phyloP scores from a whole-genome alignment of 2,329 filamentous ascomycete genomes.

The Fusarium sp. region DNA sequence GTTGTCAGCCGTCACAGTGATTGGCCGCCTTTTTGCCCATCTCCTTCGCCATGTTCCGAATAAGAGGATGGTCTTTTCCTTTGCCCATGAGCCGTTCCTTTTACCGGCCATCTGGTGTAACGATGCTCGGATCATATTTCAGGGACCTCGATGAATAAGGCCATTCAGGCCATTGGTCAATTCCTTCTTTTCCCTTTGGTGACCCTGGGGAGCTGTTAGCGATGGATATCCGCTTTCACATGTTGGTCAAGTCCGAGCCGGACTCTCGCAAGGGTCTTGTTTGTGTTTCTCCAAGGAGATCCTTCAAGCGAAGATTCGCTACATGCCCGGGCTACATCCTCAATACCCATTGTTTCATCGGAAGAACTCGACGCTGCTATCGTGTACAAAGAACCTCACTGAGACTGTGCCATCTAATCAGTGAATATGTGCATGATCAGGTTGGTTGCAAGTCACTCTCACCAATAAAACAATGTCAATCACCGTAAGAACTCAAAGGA shows the following conservation, averaged over 20 bases:
- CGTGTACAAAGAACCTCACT: not conserved
- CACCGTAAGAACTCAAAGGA: not conserved
- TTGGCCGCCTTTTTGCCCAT: conserved; percentile 15
- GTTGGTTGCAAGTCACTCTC: not conserved
- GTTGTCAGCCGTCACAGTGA: conserved; percentile 22
- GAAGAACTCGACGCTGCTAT: not conserved
- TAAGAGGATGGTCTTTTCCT: conserved; percentile 36
- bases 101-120: conserved; percentile 27
- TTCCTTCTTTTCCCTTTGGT: conserved; percentile 12
- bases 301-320: not conserved
- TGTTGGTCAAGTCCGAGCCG: conserved; percentile 1
- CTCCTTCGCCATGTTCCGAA: conserved; percentile 32
- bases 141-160: conserved; percentile 43
- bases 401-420: not conserved
- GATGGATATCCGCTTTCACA: conserved; percentile 22
- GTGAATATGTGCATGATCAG: not conserved
- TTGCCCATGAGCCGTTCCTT: conserved; percentile 22
- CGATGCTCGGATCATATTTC: conserved; percentile 39
- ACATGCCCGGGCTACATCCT: not conserved
- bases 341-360: not conserved
- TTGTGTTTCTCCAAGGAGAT: not conserved
- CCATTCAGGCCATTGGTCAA: conserved; percentile 39
- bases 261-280: not conserved
- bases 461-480: not conserved
- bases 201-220: conserved; percentile 2